phyloP scores from a whole-genome alignment of 495 filamentous ascomycete genomes.

The Daldinia bambusicola region DNA sequence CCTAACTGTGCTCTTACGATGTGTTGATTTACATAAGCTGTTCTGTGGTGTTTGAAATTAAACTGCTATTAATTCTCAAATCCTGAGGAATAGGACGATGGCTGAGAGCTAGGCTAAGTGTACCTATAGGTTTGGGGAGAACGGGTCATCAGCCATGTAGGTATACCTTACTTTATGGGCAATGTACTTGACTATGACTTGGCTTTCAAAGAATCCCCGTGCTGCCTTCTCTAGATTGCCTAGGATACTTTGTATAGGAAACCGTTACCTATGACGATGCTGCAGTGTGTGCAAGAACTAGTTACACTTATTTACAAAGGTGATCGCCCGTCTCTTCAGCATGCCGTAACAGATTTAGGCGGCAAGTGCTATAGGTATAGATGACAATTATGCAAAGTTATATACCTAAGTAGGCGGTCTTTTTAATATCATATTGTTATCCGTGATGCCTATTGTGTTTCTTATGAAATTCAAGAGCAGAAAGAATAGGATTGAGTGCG shows the following conservation, averaged over 20 bases:
- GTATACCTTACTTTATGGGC: too few species aligned
- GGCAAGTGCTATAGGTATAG: too few species aligned
- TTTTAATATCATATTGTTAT: too few species aligned
- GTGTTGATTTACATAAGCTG: slow-evolving; percentile 29
- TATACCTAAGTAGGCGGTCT: too few species aligned
- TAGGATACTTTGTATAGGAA: neutral
- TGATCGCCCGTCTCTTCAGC: neutral
- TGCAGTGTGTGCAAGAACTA: neutral
- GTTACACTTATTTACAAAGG: neutral
- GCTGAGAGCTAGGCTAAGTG: slow-evolving; percentile 21
- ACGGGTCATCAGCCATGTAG: neutral
- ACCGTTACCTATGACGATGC: neutral
- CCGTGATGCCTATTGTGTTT: too few species aligned
- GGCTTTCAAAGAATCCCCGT: neutral
- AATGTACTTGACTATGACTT: neutral
- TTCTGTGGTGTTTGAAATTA: slow-evolving; percentile 24
- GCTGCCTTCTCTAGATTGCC: neutral
- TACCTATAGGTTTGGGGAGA: slow-evolving; percentile 10
- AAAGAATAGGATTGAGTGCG: neutral
- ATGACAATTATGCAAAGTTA: too few species aligned
- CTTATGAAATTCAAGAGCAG: neutral
- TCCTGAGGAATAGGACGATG: slow-evolving; percentile 19
- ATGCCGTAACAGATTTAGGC: too few species aligned
- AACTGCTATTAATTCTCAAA: slow-evolving; percentile 16
- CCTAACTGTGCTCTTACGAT: slow-evolving; percentile 15